A percentile compares a stretch with the other conserved stretches of the same genome.
Evolutionary conservation across 1,284 basidiomycete genomes (phyloP).

Genomic region (Ceratobasidium sp.): DNA sequence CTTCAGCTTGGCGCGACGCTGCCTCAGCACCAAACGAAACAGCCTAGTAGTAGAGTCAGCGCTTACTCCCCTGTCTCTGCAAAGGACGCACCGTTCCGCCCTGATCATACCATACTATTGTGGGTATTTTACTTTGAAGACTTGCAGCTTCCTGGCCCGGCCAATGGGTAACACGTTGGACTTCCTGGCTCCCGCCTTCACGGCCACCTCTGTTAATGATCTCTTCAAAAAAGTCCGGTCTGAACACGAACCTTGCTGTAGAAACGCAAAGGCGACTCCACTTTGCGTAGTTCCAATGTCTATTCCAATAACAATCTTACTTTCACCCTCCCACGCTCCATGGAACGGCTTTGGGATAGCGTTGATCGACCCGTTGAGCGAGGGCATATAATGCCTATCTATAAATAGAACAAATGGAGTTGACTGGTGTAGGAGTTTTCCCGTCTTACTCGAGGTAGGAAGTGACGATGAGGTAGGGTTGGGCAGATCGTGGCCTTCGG

Average conservation of each 20-base stretch:
- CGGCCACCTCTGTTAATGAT: not conserved
- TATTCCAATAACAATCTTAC: conserved; percentile 45
- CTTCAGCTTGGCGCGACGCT: not conserved
- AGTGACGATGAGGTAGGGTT: too few relatives aligned
- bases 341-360: conserved; percentile 39
- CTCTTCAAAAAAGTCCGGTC: too few relatives aligned
- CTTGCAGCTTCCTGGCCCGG: conserved; percentile 43
- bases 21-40: conserved; percentile 47
- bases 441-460: too few relatives aligned
- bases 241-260: conserved; percentile 28
- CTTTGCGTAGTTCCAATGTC: conserved; percentile 48
- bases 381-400: not conserved
- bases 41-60: conserved; percentile 24
- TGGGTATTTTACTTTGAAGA: conserved; percentile 47
- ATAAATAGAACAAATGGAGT: too few relatives aligned
- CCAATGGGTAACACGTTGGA: conserved; percentile 46
- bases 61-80: too few relatives aligned
- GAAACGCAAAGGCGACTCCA: conserved; percentile 39
- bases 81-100: conserved; percentile 19
- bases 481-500: not conserved
- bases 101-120: conserved; percentile 45
- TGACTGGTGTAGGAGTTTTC: too few relatives aligned
- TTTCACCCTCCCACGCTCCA: conserved; percentile 39
- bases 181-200: conserved; percentile 7
- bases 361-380: conserved; percentile 22